Evolutionary conservation across 2,329 filamentous ascomycete species (phyloP).

Genomic region (Colletotrichum coccodes): DNA sequence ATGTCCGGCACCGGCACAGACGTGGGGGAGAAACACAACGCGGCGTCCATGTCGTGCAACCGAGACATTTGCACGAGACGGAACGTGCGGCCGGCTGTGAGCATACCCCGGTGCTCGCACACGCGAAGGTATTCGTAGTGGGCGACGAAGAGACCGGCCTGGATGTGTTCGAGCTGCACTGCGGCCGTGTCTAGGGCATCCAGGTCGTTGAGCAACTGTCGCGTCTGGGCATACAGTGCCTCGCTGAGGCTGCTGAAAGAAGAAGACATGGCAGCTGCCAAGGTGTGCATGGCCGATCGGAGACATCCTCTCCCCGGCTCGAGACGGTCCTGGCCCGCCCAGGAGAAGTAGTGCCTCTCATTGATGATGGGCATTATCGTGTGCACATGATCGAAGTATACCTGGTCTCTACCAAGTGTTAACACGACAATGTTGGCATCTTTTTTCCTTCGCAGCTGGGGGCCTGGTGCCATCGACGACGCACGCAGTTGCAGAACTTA

Average conservation of each 20-base stretch:
- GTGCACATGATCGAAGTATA: neutral
- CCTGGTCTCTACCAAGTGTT: neutral
- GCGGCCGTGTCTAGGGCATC: neutral
- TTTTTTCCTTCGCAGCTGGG: neutral
- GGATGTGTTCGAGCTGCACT: neutral
- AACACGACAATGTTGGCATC: neutral
- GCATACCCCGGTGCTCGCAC: neutral
- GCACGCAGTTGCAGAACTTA: no score
- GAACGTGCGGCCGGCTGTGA: constrained; percentile 5
- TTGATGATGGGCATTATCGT: constrained; percentile 24
- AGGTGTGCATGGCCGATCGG: neutral
- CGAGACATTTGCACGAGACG: constrained; percentile 7
- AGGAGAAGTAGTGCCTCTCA: constrained; percentile 2
- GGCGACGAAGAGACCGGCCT: constrained; percentile 6
- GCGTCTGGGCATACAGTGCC: neutral
- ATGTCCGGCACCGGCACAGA: no score
- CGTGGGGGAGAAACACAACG: no score
- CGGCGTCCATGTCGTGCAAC: neutral
- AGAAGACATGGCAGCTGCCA: constrained; percentile 8
- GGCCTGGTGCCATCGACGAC: no score
- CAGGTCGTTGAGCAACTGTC: neutral
- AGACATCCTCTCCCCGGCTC: neutral
- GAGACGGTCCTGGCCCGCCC: neutral
- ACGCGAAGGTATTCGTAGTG: constrained; percentile 7
- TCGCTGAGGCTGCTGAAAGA: neutral